Conservation (phyloP, 2,329 filamentous ascomycete genomes). For the Colletotrichum costaricense region DNA sequence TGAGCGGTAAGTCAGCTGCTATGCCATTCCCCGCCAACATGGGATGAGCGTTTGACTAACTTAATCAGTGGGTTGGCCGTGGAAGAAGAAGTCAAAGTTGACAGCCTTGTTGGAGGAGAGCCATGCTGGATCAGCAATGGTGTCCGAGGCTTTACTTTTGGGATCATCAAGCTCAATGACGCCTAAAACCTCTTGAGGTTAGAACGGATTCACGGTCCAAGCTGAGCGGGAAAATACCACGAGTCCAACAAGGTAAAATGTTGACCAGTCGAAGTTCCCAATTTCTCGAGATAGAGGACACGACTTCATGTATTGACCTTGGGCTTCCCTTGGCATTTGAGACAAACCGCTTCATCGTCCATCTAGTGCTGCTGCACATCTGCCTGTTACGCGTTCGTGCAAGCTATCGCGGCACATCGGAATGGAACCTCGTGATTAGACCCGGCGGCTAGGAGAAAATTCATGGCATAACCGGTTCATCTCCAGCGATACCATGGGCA, state of each 20-base stretch:
- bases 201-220: not conserved
- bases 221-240: too few species aligned
- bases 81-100: conserved; percentile 70
- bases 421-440: not conserved
- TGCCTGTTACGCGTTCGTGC: not conserved
- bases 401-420: not conserved
- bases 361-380: not conserved
- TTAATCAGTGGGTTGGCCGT: conserved; percentile 66
- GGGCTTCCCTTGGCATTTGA: not conserved
- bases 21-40: not conserved
- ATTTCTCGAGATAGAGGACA: not conserved
- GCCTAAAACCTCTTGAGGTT: not conserved
- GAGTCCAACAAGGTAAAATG: not conserved
- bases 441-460: not conserved
- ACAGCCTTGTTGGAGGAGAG: conserved; percentile 77
- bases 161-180: conserved; percentile 48
- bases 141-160: conserved; percentile 79
- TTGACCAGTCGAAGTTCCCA: not conserved
- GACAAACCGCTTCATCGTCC: not conserved
- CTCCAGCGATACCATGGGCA: not conserved
- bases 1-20: conserved; percentile 60
- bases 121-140: conserved; percentile 91
- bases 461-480: not conserved
- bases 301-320: not conserved
- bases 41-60: conserved; percentile 28